These are phyloP conservation scores for Clonostachys solani DNA, from an alignment of 2,329 filamentous ascomycete genomes.

Conservation along the genomic window DNA sequence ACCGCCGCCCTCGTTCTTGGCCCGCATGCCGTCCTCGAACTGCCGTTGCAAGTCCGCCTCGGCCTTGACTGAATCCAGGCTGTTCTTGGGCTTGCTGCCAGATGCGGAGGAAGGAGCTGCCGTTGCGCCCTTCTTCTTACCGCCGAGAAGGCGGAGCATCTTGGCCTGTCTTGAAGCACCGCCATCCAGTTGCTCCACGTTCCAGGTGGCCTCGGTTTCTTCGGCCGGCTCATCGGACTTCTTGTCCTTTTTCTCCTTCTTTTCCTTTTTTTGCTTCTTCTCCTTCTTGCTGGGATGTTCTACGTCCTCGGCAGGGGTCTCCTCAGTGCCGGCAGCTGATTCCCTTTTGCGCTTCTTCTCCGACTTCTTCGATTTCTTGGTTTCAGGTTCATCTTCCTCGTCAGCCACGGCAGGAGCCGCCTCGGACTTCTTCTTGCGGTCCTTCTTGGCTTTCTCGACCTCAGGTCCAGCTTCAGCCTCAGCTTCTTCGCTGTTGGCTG, in stretches of 20 bases:
- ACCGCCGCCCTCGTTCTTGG: constrained; percentile 46
- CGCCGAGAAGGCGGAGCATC: constrained; percentile 52
- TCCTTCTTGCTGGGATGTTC: constrained; percentile 9
- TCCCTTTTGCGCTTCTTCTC: constrained; percentile 28
- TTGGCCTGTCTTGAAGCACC: constrained; percentile 47
- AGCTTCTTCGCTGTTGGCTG: not conserved
- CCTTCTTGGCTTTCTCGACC: constrained; percentile 2
- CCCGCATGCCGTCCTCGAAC: constrained; percentile 50
- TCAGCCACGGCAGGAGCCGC: not conserved
- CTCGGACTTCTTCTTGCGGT: constrained; percentile 2
- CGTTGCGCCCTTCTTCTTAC: constrained; percentile 34
- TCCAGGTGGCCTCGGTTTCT: constrained; percentile 40
- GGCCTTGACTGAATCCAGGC: constrained; percentile 29
- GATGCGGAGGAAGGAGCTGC: constrained; percentile 5
- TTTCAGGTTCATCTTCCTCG: constrained; percentile 11
- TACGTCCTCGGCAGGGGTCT: constrained; percentile 7
- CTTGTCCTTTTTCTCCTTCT: constrained; percentile 13
- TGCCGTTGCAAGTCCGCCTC: constrained; percentile 52
- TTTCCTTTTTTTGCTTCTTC: constrained; percentile 12
- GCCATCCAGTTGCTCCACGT: constrained; percentile 46
- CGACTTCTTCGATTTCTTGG: constrained; percentile 17
- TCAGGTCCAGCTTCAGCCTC: constrained; percentile 4
- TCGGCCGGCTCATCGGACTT: constrained; percentile 12
- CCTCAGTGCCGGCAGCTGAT: constrained; percentile 8
- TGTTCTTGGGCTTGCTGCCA: constrained; percentile 6